phyloP scores from a whole-genome alignment of 768 basidiomycete species.

The Kwoniella mangroviensis region DNA sequence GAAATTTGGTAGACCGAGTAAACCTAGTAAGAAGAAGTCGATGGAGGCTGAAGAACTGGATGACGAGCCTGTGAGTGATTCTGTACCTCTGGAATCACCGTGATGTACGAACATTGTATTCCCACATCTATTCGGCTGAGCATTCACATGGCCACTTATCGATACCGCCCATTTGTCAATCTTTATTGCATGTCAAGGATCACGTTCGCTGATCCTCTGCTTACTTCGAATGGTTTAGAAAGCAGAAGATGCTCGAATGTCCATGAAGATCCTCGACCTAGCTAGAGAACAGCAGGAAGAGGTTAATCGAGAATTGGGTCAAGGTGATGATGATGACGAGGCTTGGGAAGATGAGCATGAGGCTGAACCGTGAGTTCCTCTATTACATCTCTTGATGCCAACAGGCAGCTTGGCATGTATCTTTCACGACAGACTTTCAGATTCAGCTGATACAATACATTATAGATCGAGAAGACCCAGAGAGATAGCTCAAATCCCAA shows the following conservation, averaged over 20 bases:
- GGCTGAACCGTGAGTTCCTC: constrained; percentile 28
- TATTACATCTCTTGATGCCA: background rate
- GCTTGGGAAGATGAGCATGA: constrained; percentile 38
- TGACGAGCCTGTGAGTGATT: constrained; percentile 61
- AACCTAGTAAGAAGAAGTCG: constrained; percentile 62
- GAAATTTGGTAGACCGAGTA: constrained; percentile 77
- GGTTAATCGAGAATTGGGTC: constrained; percentile 61
- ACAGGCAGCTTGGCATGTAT: background rate
- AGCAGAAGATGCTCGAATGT: constrained; percentile 62
- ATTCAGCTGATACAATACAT: background rate
- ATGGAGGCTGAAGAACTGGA: constrained; percentile 64
- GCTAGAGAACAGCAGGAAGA: constrained; percentile 93
- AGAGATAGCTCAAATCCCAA: constrained; percentile 24
- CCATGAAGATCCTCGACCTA: constrained; percentile 84
- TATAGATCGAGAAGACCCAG: constrained; percentile 34
- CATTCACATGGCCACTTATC: no score
- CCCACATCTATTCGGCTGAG: no score
- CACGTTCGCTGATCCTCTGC: background rate
- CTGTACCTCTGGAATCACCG: no score
- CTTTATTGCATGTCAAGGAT: no score
- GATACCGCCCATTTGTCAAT: no score
- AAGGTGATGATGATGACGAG: constrained; percentile 54
- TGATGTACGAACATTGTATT: no score
- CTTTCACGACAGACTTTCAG: no score
- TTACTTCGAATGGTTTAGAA: constrained; percentile 13